Evolutionary conservation across 352 stramenopile species (phyloP), one percentile per base, ranked within the genome.

Genomic region (Phytopythium delawarense): DNA sequence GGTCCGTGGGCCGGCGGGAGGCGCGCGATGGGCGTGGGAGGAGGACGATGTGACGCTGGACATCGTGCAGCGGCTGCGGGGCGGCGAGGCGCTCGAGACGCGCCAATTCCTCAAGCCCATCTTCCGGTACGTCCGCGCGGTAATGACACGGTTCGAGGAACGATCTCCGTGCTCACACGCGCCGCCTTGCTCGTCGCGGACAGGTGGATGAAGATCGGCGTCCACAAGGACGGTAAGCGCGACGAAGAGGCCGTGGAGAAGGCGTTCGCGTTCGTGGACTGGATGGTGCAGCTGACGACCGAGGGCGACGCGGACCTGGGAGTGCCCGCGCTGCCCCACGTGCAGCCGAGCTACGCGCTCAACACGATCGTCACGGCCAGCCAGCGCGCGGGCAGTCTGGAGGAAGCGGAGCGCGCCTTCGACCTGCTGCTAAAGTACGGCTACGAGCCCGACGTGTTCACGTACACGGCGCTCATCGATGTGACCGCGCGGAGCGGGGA

Each of bases 381-480:
- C 56, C 83, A 92, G 63, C 80, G 80, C 18, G 80, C 74, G 12
- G 79, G 81, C 1, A 87, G 78, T 46, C 69, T 82, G 20, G 34
- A 58, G 18, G 81, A 89, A n/a, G 83, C 83, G 2, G 63, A 75
- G 57, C 79, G 80, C 61, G 83, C 80, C 23, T 92, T 92, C 48
- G 67, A 84, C 15, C 48, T 87, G 58, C 55, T 88, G 1, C 20
- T 65, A 8, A 23, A 42, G 32, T 71, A 88, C 63, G 76, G 78
- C 16, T 92, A 81, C 59, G 71, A 82, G 56, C 83, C 83, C 0
- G 83, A 92, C 55, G 80, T 92, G 64, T 92, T 92, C 67, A 87
- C 83, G 39, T 90, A 90, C 68, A 92, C 83, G 49, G 83, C 83
- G 59, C 70, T 92, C n/a, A 90, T 92, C 56, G 83, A 92, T 61